Evolutionary conservation across 768 basidiomycete genomes (phyloP), one percentile per base, ranked within the genome.

Genomic region (Termitomyces sp.): DNA sequence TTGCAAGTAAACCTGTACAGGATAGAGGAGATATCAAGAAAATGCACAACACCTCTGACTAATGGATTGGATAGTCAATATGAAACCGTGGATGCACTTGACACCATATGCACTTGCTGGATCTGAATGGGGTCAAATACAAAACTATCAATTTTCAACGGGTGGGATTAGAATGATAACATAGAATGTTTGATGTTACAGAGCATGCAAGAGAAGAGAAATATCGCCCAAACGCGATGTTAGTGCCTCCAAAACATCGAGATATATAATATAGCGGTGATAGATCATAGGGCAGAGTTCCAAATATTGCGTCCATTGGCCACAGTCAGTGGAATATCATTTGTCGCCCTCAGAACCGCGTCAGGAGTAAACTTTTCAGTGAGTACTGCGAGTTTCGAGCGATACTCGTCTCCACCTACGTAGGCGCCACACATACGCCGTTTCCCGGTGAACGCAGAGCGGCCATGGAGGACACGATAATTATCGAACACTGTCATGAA

Each of bases 401-500:
- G 81, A 71, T 88, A 98, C 70, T 99, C 97, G 71, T 99, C 96
- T 12, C 84, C 78, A 0, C 92, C 92, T 60, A 98, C 84, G 71
- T 99, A 99, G 0, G 96, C 97, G 2, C 96, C 96, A 69, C 96
- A 98, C 86, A 99, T 93, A 1, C 92, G 83, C 3, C 96, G 85
- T 72, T 85, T 85, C 11, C 96, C 96, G 12, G 84, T 81, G 70
- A 97, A 98, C 1, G 87, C 84, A 0, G 94, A 93, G n/a, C 96
- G 87, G 12, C 96, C 96, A 66, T 98, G 96, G 53, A 98, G 78
- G 12, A 98, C 92, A 25, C 96, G 85, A 73, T 96, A 91, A 70
- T 98, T 98, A 73, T 98, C 89, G 54, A 96, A 80, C 25, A 94
- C 93, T 93, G 29, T 54, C 5, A 55, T 11, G 15, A 12, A 43